Evolutionary conservation across 75 land plant species (phyloP).

Genomic region (Pinus albicaulis): DNA sequence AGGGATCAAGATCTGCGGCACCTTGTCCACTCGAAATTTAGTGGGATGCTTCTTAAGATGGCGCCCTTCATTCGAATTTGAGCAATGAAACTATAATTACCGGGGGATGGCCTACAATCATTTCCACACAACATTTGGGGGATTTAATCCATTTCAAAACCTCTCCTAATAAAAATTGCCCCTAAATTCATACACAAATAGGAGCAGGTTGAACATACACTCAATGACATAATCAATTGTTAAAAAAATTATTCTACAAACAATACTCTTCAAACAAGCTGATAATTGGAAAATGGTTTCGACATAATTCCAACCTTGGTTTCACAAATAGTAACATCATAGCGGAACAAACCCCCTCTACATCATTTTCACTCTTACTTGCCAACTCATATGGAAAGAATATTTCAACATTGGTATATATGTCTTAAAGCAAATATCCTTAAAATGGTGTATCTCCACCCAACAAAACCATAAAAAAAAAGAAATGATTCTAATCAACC

Average conservation of each 20-base stretch:
- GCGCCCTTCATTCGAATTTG: too few relatives aligned
- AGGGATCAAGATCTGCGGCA: constrained; percentile 89
- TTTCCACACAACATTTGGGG: not conserved
- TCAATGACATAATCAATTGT: not conserved
- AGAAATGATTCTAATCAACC: too few relatives aligned
- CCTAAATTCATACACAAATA: not conserved
- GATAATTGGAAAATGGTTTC: too few relatives aligned
- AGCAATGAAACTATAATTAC: constrained; percentile 82
- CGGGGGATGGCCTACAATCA: constrained; percentile 73
- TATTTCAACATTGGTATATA: too few relatives aligned
- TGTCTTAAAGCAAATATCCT: not conserved
- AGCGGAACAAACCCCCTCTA: constrained; percentile 84
- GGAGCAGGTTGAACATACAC: not conserved
- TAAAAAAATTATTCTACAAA: not conserved
- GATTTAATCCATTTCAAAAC: not conserved
- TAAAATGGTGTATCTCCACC: too few relatives aligned
- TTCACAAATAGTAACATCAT: too few relatives aligned
- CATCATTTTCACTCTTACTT: constrained; percentile 96
- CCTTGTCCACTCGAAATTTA: too few relatives aligned
- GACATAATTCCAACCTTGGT: too few relatives aligned
- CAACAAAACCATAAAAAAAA: too few relatives aligned
- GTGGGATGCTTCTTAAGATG: too few relatives aligned
- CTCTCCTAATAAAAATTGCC: not conserved
- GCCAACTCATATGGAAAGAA: not conserved
- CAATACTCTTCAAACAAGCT: not conserved